phyloP scores from a whole-genome alignment of 2,329 filamentous ascomycete species.

The Verticillium tricorpus region DNA sequence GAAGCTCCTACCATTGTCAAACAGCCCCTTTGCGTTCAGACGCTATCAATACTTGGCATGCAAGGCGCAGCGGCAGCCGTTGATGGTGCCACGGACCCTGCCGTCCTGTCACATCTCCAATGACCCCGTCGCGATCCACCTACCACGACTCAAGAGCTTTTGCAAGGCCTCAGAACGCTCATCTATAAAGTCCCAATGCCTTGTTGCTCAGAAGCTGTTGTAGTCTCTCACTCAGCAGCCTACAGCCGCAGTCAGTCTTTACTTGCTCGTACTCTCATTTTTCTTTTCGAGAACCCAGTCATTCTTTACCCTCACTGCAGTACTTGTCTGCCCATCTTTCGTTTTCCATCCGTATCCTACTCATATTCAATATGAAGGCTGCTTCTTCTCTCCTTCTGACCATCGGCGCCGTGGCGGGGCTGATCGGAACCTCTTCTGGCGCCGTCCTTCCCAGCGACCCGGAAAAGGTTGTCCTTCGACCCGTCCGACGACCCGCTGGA shows the following conservation, averaged over 20 bases:
- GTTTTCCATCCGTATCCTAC: neutral
- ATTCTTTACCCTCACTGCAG: neutral
- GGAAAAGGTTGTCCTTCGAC: slow-evolving; percentile 5
- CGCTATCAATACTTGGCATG: too few relatives aligned
- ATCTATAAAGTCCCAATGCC: neutral
- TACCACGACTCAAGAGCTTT: neutral
- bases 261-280: neutral
- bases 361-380: slow-evolving; percentile 4
- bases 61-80: neutral
- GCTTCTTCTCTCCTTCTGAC: slow-evolving; percentile 6
- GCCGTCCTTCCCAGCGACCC: slow-evolving; percentile 4
- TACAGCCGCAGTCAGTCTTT: neutral
- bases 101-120: neutral
- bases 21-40: too few relatives aligned
- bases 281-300: neutral
- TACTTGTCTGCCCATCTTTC: neutral
- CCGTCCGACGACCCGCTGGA: slow-evolving; percentile 2
- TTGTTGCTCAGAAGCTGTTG: neutral
- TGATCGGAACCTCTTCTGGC: neutral
- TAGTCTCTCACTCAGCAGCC: neutral
- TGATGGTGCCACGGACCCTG: neutral
- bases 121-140: neutral
- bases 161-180: neutral
- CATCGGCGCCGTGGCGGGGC: slow-evolving; percentile 2
- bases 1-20: too few relatives aligned